Base-by-base conservation (phyloP, 2,329 filamentous ascomycete species). In the Aspergillus cejpii region DNA sequence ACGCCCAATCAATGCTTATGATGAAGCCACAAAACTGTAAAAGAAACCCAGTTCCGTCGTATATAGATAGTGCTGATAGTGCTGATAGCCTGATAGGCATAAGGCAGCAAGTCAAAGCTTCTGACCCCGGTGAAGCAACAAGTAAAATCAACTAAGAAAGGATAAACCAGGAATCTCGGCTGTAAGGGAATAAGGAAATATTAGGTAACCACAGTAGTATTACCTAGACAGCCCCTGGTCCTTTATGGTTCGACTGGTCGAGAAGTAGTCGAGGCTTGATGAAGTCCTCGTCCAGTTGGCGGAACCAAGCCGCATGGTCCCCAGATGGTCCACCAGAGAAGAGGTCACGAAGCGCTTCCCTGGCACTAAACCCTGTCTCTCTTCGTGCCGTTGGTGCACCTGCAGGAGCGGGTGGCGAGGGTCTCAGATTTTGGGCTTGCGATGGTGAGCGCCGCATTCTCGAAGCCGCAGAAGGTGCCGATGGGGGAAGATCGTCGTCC, bases 231-330 rank as follows among this genome's bases (percentile, higher is more conserved):
- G 65, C 65, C 8, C 65, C 66, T 34, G 65, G 66, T 2, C 66
- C 67, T 49, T 69, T 69, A 47, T 69, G 64, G 28, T 67, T 66
- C 20, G 67, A 68, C 37, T 84, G 85, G 68, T 96, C 90, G 15
- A 97, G 76, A 53, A 97, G 68, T 44, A 97, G 70, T 62, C 84
- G 87, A 14, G 91, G 91, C 74, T 97, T 97, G 67, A 97, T 90
- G 65, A 89, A 96, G 49, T 90, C 88, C 67, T 98, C 92, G 64
- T 98, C 92, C 48, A 98, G 73, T 68, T 95, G 90, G 55, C 83
- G 83, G 67, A 98, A 94, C 70, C 94, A 80, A 37, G 85, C 88
- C 7, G 87, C 85, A 36, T 94, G 89, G 64, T 98, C 92, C 40
- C 94, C 88, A 1, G 85, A 79, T 3, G 64, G 59, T 12, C 85